Evolutionary conservation across 352 stramenopile species (phyloP), one percentile per base, ranked within the genome.

Genomic region (Detonula confervacea): DNA sequence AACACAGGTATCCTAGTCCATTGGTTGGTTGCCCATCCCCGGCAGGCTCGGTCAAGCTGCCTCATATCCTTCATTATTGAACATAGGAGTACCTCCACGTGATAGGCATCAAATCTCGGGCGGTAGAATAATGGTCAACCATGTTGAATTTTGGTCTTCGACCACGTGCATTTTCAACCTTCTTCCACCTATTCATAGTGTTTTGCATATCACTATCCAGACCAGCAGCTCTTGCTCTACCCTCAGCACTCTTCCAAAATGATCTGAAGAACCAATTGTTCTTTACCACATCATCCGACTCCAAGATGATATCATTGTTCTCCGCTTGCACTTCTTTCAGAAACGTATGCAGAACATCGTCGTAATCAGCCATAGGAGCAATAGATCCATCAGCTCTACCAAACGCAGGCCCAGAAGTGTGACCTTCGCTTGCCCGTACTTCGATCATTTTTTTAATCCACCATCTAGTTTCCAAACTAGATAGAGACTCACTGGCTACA

Each of bases 381-480:
- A 68, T 12, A 0, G 18, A 27, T 9, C 63, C 46, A 33, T 61
- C 11, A 18, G 46, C 7, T 8, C 47, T 42, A 0, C 49, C 64
- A 64, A 73, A 73, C 4, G 49, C 49, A 25, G 64, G 64, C 0
- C 64, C 64, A 18, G 0, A 1, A 18, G 0, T 37, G 8, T 20
- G 52, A 3, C 35, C 29, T 20, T 73, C 64, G 0, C 29, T 39
- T 11, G 29, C 51, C 12, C 18, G 11, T 2, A 64, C 37, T 9
- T 55, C 16, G 5, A 73, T 64, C 14, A 73, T 33, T 55, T 72
- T 56, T 22, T 79, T 61, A 11, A 86, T 52, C 72, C 78, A 86
- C 65, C 54, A 76, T n/a, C 72, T 33, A 0, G 44, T 44, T 9
- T 76, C 14, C 2, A 86, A 9, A 0, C 78, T 73, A 22, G 78